Conservation (phyloP, 805 yeast genomes). For the Deakozyma indianensis region DNA sequence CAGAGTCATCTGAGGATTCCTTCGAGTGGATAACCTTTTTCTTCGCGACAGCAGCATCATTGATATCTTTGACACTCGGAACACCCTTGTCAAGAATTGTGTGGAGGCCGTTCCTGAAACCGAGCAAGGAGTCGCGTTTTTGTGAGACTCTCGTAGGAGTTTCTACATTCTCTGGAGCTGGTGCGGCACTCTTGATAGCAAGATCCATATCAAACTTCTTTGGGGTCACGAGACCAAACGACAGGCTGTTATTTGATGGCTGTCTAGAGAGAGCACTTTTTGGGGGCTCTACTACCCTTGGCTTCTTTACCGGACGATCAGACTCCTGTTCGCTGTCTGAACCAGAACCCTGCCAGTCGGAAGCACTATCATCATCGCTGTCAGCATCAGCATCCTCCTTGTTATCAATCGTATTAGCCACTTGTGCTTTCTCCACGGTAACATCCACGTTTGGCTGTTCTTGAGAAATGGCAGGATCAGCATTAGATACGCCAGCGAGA, state of each 20-base stretch:
- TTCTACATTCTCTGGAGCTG: too few species aligned
- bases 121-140: not conserved
- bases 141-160: not conserved
- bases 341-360: not conserved
- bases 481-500: too few species aligned
- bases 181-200: not conserved
- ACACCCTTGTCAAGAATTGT: not conserved
- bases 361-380: not conserved
- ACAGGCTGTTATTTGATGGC: not conserved
- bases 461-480: too few species aligned
- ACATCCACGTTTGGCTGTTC: too few species aligned
- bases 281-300: not conserved
- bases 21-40: not conserved
- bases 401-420: too few species aligned
- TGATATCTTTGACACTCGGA: not conserved
- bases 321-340: not conserved
- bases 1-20: not conserved
- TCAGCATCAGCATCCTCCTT: too few species aligned
- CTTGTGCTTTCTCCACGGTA: too few species aligned
- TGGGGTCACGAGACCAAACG: too few species aligned
- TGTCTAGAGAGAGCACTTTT: not conserved
- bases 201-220: not conserved
- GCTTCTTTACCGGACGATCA: not conserved
- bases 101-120: not conserved
- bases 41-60: not conserved